A percentile compares a stretch with the other conserved stretches of the same genome.
Conservation (phyloP, 2,329 filamentous ascomycete genomes). For the Paramyrothecium sp. region DNA sequence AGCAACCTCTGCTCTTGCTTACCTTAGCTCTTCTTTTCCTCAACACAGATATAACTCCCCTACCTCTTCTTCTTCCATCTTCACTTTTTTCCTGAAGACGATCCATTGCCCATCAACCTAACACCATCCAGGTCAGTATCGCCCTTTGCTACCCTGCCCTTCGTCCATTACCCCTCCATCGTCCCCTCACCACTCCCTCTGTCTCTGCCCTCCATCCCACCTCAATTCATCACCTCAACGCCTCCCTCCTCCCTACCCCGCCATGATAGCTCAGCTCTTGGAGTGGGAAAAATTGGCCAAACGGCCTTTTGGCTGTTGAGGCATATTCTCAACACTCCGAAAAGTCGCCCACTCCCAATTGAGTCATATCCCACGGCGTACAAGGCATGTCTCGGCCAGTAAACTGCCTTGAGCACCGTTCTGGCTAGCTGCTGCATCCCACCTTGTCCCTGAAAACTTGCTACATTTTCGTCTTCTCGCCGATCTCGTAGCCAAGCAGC, state of each 20-base stretch:
- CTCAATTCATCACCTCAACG: conserved; percentile 9
- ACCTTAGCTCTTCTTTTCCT: neutral
- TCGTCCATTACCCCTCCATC: conserved; percentile 10
- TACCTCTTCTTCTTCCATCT: conserved; percentile 11
- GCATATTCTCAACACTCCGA: conserved; percentile 14
- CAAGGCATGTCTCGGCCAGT: neutral
- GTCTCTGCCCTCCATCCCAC: conserved; percentile 15
- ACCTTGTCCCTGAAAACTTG: neutral
- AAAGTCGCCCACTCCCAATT: conserved; percentile 2
- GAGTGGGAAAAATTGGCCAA: conserved; percentile 1
- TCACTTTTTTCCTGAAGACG: conserved; percentile 13
- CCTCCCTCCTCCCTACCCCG: conserved; percentile 11
- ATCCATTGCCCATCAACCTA: conserved; percentile 1
- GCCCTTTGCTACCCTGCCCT: conserved; percentile 10
- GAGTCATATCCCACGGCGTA: conserved; percentile 1
- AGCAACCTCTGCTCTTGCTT: neutral
- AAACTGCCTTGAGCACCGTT: neutral
- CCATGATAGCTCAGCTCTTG: conserved; percentile 7
- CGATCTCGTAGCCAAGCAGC: neutral
- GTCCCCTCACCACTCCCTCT: conserved; percentile 8
- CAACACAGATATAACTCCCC: neutral
- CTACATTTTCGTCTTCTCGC: neutral
- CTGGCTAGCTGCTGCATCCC: neutral
- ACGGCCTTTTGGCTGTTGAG: conserved; percentile 10
- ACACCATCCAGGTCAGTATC: neutral